Base-by-base conservation (phyloP, 2,329 filamentous ascomycete species). In the Xylariaceae sp. region DNA sequence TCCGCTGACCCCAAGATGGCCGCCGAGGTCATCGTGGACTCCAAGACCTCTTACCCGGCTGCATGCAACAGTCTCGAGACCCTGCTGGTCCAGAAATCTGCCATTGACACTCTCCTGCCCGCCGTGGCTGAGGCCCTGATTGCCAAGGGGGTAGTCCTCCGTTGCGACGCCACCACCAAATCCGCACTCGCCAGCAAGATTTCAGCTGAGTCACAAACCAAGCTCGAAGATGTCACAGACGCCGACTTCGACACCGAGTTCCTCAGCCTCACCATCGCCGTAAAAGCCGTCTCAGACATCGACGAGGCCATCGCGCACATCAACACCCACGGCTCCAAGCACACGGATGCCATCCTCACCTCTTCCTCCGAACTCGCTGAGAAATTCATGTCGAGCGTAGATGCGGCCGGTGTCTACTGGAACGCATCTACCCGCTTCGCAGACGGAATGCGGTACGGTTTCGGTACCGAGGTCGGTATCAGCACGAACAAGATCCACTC, bases 401-500 rank as follows among this genome's bases (percentile, higher is more conserved):
- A 97, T 76, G 90, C 91, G 34, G 89, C 92, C 0, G 93, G 92
- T 55, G 92, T 93, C 15, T 99, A 96, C 80, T 97, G 93, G 92
- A 99, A 99, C 73, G 90, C 92, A 6, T 95, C 90, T 23, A 96
- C 91, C 7, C 85, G 94, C 54, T 93, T 99, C 77, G 92, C 92
- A 4, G 94, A 99, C 73, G 94, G 94, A 6, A 97, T 96, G 89
- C 83, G 94, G 48, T 97, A 95, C 73, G 94, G 94, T 6, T 99
- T 99, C 75, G 94, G 94, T 52, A 97, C 94, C 0, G 94, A 99
- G 76, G 94, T 99, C 23, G 94, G 94, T 57, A 97, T 99, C 75
- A 95, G 90, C 77, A 99, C 94, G 53, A 99, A 97, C 80, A 99
- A 97, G 80, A 96, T 99, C 64, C 94, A 99, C 73, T 89, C 90